Evolutionary conservation across 805 yeast genomes (phyloP).

Genomic region (Candida chilensis): DNA sequence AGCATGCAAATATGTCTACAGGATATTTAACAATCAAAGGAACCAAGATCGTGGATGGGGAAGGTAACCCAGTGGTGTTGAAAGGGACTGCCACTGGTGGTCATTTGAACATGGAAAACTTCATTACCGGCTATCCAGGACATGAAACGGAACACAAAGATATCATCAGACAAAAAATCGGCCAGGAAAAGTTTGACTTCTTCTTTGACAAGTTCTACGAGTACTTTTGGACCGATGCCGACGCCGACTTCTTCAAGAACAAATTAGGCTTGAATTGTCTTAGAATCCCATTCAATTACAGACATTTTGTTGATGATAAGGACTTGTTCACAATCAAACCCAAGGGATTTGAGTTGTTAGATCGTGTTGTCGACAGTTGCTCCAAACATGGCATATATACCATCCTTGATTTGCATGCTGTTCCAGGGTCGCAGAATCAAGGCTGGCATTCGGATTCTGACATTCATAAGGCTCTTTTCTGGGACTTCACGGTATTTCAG

Average conservation of each 20-base stretch:
- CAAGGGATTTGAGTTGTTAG: slow-evolving; percentile 34
- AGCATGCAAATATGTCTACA: too few relatives aligned
- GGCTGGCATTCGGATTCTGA: slow-evolving; percentile 45
- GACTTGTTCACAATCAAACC: slow-evolving; percentile 32
- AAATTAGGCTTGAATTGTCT: slow-evolving; percentile 36
- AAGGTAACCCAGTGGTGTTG: slow-evolving; percentile 27
- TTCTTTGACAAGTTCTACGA: slow-evolving; percentile 44
- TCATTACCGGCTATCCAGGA: slow-evolving; percentile 47
- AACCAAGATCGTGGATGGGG: slow-evolving; percentile 35
- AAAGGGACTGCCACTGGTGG: slow-evolving; percentile 45
- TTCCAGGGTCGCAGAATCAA: slow-evolving; percentile 49
- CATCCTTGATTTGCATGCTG: slow-evolving; percentile 38
- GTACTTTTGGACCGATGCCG: slow-evolving; percentile 42
- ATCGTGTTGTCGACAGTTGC: slow-evolving; percentile 32
- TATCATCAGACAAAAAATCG: slow-evolving; percentile 27
- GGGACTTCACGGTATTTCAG: slow-evolving; percentile 41
- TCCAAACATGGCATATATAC: slow-evolving; percentile 37
- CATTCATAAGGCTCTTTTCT: slow-evolving; percentile 35
- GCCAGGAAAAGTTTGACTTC: slow-evolving; percentile 36
- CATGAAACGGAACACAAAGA: slow-evolving; percentile 41
- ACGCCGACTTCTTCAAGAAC: slow-evolving; percentile 33
- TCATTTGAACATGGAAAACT: slow-evolving; percentile 46
- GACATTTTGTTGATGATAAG: slow-evolving; percentile 37
- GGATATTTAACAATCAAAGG: slow-evolving; percentile 29
- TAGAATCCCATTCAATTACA: slow-evolving; percentile 43